Percentiles rank a stretch among this genome's conserved stretches.
Conservation (phyloP, 2,329 filamentous ascomycete species). For the Harringtonia lauricola region DNA sequence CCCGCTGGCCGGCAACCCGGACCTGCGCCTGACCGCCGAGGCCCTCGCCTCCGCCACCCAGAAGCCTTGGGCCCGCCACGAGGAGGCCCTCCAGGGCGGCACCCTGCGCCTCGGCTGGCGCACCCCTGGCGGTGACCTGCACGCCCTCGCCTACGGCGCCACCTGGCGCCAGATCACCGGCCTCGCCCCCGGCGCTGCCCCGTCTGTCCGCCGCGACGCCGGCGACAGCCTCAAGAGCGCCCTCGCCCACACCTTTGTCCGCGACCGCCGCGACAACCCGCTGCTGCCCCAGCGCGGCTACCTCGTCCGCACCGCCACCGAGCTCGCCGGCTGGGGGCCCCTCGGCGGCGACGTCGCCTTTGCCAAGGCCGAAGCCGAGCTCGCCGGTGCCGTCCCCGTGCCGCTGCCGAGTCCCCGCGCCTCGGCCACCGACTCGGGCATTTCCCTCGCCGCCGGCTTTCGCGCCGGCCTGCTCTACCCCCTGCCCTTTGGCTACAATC, state of each 20-base stretch:
- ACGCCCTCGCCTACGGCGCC: conserved; percentile 70
- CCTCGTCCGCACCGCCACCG: conserved; percentile 63
- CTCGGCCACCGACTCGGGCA: conserved; percentile 30
- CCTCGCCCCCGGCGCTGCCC: conserved; percentile 64
- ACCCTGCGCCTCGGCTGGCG: conserved; percentile 69
- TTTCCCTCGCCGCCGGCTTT: conserved; percentile 74
- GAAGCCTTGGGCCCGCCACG: conserved; percentile 89
- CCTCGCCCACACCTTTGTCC: conserved; percentile 26
- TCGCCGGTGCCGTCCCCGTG: conserved; percentile 65
- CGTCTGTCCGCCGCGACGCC: conserved; percentile 71
- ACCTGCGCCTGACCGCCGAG: conserved; percentile 68
- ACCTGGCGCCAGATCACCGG: conserved; percentile 84
- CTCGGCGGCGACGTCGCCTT: conserved; percentile 88
- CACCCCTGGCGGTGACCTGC: conserved; percentile 50
- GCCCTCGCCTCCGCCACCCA: conserved; percentile 73
- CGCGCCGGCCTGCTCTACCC: conserved; percentile 78
- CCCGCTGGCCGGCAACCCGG: conserved; percentile 74
- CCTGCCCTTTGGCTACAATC: conserved; percentile 50
- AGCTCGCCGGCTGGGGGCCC: conserved; percentile 79
- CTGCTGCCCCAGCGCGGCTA: conserved; percentile 77
- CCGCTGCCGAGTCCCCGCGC: conserved; percentile 44
- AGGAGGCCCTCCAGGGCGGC: conserved; percentile 74
- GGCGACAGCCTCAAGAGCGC: conserved; percentile 55
- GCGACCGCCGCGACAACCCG: conserved; percentile 73
- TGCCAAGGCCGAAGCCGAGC: conserved; percentile 80